Base-by-base conservation (phyloP, 2,329 filamentous ascomycete genomes). In the Scedosporium boydii region DNA sequence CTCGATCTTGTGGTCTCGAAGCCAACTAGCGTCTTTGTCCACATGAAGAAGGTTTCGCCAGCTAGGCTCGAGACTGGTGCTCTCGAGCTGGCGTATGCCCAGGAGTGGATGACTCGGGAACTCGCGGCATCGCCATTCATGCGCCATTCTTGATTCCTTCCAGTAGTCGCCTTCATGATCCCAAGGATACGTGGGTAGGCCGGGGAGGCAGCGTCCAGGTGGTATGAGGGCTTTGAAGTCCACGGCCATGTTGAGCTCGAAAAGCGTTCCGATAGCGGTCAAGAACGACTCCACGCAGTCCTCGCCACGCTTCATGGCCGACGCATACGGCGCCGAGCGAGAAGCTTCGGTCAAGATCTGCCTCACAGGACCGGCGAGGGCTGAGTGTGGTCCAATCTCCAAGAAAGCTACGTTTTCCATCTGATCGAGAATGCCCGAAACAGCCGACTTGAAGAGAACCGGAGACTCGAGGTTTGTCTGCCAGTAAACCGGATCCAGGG, bases 261-360 rank as follows among this genome's bases (percentile, higher is more conserved):
- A 70, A 10, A 83, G 66, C 3, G 68, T 60, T 4, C 72, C 70
- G 1, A 80, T 81, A 61, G 76, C 77, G 16, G 71, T 70, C 65
- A 80, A 80, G 4, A 84, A 69, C 0, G 69, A 44, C 3, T 67
- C 61, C 4, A 58, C 27, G 23, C 62, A 59, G 18, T 66, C 53
- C 10, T 66, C 48, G 4, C 65, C 60, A 3, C 70, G 66, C 2
- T 42, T 59, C n/a, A 71, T 63, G 26, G 46, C 61, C 7, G 58
- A 59, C 7, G 60, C 38, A 57, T 67, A 69, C n/a, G 57, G 62
- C 29, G 62, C 34, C 0, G 51, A 42, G 3, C 27, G 14, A 0
- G 64, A 48, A 18, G 42, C 51, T 2, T 62, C 60, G 1, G 21
- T 60, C 10, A 66, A 48, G 10, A 65, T 69, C n/a, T 71, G 66